A percentile compares a stretch with the other conserved stretches of the same genome.
phyloP scores from a whole-genome alignment of 164 flowering plant genomes.

The Vitis riparia region DNA sequence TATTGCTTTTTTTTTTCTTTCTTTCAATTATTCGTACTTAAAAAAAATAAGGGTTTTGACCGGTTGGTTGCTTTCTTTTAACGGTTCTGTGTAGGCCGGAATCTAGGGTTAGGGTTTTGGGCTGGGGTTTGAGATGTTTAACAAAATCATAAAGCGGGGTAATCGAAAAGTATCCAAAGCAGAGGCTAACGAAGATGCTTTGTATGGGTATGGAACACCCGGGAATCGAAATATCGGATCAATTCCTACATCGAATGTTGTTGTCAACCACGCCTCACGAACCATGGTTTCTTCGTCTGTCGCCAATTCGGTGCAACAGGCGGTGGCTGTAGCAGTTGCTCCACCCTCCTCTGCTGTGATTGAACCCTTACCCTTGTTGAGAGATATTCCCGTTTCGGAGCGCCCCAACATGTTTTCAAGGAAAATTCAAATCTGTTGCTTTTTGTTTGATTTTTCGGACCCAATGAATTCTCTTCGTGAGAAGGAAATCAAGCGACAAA shows the following conservation, averaged over 20 bases:
- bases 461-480: constrained; percentile 2
- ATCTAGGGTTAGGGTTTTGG: too few relatives aligned
- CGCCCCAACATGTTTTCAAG: constrained; percentile 39
- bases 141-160: constrained; percentile 52
- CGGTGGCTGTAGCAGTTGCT: too few relatives aligned
- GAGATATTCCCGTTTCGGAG: constrained; percentile 40
- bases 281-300: not conserved
- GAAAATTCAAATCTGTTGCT: constrained; percentile 41
- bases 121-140: constrained; percentile 32
- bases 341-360: constrained; percentile 16
- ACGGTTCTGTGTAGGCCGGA: too few relatives aligned
- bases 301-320: too few relatives aligned
- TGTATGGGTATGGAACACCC: too few relatives aligned
- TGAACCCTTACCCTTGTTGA: constrained; percentile 45
- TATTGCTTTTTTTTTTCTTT: too few relatives aligned
- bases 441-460: constrained; percentile 16
- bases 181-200: constrained; percentile 17
- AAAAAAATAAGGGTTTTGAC: too few relatives aligned
- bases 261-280: constrained; percentile 47
- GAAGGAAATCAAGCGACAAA: constrained; percentile 20
- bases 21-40: too few relatives aligned
- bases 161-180: constrained; percentile 37
- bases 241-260: constrained; percentile 29
- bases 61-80: too few relatives aligned
- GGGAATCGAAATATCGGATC: constrained; percentile 8